Evolutionary conservation across 1,284 basidiomycete genomes (phyloP), one percentile per base, ranked within the genome.

Genomic region (Naganishia liquefaciens): DNA sequence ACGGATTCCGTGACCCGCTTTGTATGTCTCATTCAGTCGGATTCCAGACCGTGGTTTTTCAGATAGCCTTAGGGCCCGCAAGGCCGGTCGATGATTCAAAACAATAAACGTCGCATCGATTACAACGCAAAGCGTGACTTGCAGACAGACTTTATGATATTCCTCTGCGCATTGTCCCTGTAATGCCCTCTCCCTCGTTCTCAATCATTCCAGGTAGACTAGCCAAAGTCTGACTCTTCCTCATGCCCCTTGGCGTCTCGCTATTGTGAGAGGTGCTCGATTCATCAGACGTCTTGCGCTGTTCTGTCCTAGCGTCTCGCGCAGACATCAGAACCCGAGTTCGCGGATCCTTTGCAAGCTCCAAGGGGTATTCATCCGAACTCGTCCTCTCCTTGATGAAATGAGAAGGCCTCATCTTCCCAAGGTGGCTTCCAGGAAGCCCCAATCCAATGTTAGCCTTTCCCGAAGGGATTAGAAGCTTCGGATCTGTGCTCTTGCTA

Each of bases 401-500:
- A n/a, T 25, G 33, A 5, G 15, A 10, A 55, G 25, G 23, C 27
- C 17, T 53, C 3, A 11, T 33, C 30, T 11, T 15, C 17, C 21
- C 46, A 3, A 27, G 21, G 28, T 19, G 39, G 15, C 17, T 40
- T 40, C 33, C 37, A 7, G 57, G 57, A 17, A 60, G 28, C 9
- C 57, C 57, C 21, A 60, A 30, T 11, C 57, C 57, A 11, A 60
- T 60, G 27, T 60, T 60, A 13, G 46, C 57, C 25, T 60, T 60
- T 27, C 33, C 57, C 10, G 57, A 60, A n/a, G 57, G 57, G 23
- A 60, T 60, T 3, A 60, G 57, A 21, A 60, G n/a, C 9, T 37
- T 60, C 2, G 57, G 57, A 60, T 60, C 57, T 40, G 57, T 60
- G 46, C 57, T 60, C 39, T 49, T 60, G 37, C 57, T 60, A 15